Evolutionary conservation across 1,284 basidiomycete genomes (phyloP), one percentile per base, ranked within the genome.

Genomic region (Sporisorium iseilematis-ciliati): DNA sequence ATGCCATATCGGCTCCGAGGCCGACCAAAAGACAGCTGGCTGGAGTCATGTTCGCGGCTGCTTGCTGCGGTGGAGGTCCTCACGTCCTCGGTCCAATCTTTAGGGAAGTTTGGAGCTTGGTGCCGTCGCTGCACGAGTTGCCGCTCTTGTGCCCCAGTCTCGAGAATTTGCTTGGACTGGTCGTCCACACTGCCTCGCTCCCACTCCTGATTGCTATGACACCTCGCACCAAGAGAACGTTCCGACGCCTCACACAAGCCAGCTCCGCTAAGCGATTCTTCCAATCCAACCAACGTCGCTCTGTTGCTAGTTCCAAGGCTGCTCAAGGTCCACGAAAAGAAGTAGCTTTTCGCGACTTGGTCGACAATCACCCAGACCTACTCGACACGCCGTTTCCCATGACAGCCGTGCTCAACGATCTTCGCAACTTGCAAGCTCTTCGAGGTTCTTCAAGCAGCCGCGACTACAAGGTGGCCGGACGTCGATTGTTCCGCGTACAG

Each of bases 401-500:
- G 69, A 29, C 58, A 2, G 57, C 63, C 1, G 69, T 72, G 7
- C 59, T 72, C 55, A 57, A 72, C 58, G 69, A 72, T 18, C 55
- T 72, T 11, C 63, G 69, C 52, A 72, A 72, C 29, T 18, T 66
- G 21, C 69, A 72, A 20, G 69, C 64, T 1, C 64, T 61, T 7
- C 45, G 56, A 45, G 64, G 59, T 3, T 18, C 50, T 1, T 35
- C 63, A 7, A 49, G 40, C 21, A 42, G 41, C 33, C 64, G 59
- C 20, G 64, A 66, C 4, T 72, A 72, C 56, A 65, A 66, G 41
- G 35, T 66, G 4, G 69, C 64, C 10, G 69, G 66, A 33, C 63
- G 69, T 38, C 65, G 69, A n/a, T 59, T 72, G 2, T 72, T 62
- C 18, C 63, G 69, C 11, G 64, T 72, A n/a, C 56, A 67, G 46